Evolutionary conservation across 2,329 filamentous ascomycete genomes (phyloP).

Genomic region (Pyrenophora seminiperda): DNA sequence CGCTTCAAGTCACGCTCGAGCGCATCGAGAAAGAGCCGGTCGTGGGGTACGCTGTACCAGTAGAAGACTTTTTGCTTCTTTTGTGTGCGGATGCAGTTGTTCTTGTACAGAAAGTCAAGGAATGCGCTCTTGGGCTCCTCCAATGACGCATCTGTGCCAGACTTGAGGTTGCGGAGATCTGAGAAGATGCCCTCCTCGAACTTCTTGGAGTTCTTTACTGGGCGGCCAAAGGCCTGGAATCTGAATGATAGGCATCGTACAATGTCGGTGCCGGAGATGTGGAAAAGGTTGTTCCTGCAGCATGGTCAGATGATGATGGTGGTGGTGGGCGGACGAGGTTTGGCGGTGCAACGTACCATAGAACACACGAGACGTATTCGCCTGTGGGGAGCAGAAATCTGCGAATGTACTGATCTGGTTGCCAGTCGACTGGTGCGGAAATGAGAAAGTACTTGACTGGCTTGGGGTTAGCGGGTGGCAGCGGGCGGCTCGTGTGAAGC

Average conservation of each 20-base stretch:
- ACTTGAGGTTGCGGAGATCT: conserved; percentile 96
- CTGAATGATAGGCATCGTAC: conserved; percentile 97
- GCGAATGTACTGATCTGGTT: conserved; percentile 92
- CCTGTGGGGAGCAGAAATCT: conserved; percentile 94
- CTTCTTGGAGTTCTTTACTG: conserved; percentile 99
- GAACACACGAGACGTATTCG: conserved; percentile 97
- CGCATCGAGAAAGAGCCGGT: conserved; percentile 95
- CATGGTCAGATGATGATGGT: conserved; percentile 31
- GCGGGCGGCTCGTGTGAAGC: conserved; percentile 12
- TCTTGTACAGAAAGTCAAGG: conserved; percentile 99
- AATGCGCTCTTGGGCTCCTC: conserved; percentile 99
- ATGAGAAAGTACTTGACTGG: conserved; percentile 99
- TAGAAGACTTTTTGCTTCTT: conserved; percentile 99
- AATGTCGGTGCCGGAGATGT: conserved; percentile 98
- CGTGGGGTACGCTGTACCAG: conserved; percentile 99
- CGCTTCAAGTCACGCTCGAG: conserved; percentile 96
- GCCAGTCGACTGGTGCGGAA: conserved; percentile 97
- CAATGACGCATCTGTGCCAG: conserved; percentile 94
- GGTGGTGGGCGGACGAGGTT: neutral
- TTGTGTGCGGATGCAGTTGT: conserved; percentile 99
- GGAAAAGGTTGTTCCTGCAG: conserved; percentile 92
- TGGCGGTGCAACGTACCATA: conserved; percentile 65
- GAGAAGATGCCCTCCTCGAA: conserved; percentile 99
- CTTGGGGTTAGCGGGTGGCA: conserved; percentile 37
- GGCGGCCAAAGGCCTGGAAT: conserved; percentile 97